phyloP scores from a whole-genome alignment of 2,329 filamentous ascomycete genomes.

The Trichoderma sp. region DNA sequence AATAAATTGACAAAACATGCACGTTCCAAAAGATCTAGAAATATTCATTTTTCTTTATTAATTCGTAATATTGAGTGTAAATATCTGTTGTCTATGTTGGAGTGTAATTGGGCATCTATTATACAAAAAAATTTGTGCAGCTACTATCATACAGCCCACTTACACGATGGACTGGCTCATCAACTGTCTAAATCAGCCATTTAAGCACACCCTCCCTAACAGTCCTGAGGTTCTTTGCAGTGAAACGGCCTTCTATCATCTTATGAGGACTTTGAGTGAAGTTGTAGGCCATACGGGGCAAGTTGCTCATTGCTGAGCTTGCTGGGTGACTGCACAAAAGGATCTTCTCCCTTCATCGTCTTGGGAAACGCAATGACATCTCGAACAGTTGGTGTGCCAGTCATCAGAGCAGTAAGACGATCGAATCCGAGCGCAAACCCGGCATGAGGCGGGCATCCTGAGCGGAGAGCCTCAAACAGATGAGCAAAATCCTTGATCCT shows the following conservation, averaged over 20 bases:
- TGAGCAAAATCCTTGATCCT: constrained; percentile 82
- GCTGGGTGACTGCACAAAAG: constrained; percentile 77
- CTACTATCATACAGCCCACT: neutral
- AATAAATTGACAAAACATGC: too few species aligned
- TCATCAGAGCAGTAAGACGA: constrained; percentile 77
- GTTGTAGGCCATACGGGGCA: constrained; percentile 49
- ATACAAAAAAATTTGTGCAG: constrained; percentile 10
- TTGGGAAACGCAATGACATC: constrained; percentile 99
- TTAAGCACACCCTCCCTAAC: too few species aligned
- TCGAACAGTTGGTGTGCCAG: constrained; percentile 72
- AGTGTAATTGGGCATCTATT: constrained; percentile 3
- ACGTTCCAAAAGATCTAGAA: neutral
- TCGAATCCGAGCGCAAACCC: constrained; percentile 94
- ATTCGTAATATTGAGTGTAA: neutral
- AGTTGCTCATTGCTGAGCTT: constrained; percentile 61
- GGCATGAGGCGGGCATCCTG: constrained; percentile 92
- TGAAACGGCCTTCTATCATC: neutral
- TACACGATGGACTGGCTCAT: neutral
- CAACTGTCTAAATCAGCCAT: neutral
- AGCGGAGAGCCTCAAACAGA: constrained; percentile 75
- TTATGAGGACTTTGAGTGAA: constrained; percentile 26
- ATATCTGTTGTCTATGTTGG: neutral
- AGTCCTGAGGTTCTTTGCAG: neutral
- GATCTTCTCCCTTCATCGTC: constrained; percentile 84
- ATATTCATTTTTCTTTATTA: neutral